phyloP scores from a whole-genome alignment of 2,329 filamentous ascomycete species.

The Paracamarosporium sp. region DNA sequence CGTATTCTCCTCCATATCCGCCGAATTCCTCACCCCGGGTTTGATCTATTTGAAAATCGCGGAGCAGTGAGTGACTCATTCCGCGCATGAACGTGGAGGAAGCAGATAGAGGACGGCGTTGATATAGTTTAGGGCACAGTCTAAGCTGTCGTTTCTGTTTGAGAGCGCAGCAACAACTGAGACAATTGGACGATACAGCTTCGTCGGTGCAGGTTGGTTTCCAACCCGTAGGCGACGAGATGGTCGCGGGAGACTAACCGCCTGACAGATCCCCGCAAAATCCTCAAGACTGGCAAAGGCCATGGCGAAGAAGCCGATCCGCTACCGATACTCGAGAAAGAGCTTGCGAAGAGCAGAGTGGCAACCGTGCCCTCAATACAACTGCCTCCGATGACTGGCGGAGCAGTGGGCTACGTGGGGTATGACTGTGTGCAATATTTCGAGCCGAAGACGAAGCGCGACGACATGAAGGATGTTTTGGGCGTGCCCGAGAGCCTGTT shows the following conservation, averaged over 20 bases:
- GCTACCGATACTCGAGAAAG: conserved; percentile 79
- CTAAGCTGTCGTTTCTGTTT: conserved; percentile 89
- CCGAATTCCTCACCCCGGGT: conserved; percentile 93
- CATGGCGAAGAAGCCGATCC: conserved; percentile 87
- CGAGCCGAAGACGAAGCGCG: conserved; percentile 91
- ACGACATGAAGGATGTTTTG: conserved; percentile 86
- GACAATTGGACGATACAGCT: conserved; percentile 93
- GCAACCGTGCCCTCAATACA: conserved; percentile 81
- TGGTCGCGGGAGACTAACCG: conserved; percentile 13
- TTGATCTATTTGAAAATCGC: conserved; percentile 93
- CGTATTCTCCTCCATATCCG: conserved; percentile 82
- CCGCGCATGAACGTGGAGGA: neutral
- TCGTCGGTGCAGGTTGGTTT: conserved; percentile 77
- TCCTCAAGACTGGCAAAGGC: conserved; percentile 85
- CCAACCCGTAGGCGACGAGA: neutral
- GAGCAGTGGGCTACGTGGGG: conserved; percentile 94
- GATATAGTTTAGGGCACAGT: conserved; percentile 56
- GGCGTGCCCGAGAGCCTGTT: conserved; percentile 92
- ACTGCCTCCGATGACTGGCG: conserved; percentile 86
- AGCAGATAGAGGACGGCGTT: neutral
- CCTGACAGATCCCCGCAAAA: conserved; percentile 67
- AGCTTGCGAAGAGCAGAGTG: conserved; percentile 79
- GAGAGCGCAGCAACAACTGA: conserved; percentile 93
- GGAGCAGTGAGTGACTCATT: conserved; percentile 64
- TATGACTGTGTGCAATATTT: conserved; percentile 99